These are phyloP conservation scores for Sarocladium brachiariae DNA, from an alignment of 2,329 filamentous ascomycete species.

Conservation along the genomic window DNA sequence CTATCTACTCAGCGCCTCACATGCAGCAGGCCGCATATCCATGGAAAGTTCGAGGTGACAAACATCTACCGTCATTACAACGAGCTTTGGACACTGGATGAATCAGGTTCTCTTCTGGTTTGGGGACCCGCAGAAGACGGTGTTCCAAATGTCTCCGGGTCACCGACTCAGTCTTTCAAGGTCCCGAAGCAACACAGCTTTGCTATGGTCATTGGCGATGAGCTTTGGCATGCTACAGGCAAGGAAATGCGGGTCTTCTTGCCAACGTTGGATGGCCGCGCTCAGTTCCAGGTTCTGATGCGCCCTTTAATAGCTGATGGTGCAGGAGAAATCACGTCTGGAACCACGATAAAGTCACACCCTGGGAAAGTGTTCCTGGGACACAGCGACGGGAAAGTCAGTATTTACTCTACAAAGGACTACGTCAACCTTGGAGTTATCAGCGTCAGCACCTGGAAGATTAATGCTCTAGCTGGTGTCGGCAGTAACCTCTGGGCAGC, in stretches of 20 bases:
- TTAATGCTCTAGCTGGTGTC: slow-evolving; percentile 76
- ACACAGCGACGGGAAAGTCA: slow-evolving; percentile 88
- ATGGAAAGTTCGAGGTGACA: slow-evolving; percentile 71
- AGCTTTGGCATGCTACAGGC: slow-evolving; percentile 81
- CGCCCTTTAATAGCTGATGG: slow-evolving; percentile 63
- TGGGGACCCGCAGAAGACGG: slow-evolving; percentile 74
- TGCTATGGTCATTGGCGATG: slow-evolving; percentile 77
- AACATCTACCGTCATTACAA: slow-evolving; percentile 81
- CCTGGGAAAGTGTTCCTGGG: slow-evolving; percentile 82
- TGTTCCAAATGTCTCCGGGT: slow-evolving; percentile 66
- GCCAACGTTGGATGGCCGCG: slow-evolving; percentile 60
- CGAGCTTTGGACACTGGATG: slow-evolving; percentile 91
- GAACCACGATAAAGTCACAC: slow-evolving; percentile 66
- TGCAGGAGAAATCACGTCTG: slow-evolving; percentile 82
- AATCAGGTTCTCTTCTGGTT: slow-evolving; percentile 76
- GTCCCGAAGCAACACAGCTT: slow-evolving; percentile 78
- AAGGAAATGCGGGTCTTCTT: slow-evolving; percentile 83
- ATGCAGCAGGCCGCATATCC: slow-evolving; percentile 61
- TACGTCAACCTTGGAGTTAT: slow-evolving; percentile 74
- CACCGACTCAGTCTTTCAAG: slow-evolving; percentile 66
- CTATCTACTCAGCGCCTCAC: slow-evolving; percentile 66
- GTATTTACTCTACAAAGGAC: slow-evolving; percentile 76
- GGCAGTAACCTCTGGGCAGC: slow-evolving; percentile 85
- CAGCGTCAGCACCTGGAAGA: slow-evolving; percentile 89
- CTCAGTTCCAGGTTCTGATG: slow-evolving; percentile 68